Base-by-base conservation (phyloP, 2,329 filamentous ascomycete species). In the Fusarium praegraminearum region DNA sequence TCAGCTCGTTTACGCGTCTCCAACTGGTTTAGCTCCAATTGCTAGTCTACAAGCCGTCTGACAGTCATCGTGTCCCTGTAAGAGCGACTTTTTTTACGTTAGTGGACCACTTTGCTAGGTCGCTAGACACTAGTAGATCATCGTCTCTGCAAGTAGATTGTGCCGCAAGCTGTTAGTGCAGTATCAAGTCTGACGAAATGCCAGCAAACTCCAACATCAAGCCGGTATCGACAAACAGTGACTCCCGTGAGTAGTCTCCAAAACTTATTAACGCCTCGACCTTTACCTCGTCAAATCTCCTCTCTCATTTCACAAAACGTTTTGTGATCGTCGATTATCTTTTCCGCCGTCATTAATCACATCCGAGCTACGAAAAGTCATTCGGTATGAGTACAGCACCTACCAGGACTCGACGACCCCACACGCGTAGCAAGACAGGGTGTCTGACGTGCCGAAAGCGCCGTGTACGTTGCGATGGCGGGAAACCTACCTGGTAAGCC, bases 371-470 rank as follows among this genome's bases (percentile, higher is more conserved):
- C 3, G 16, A 32, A 10, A 32, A 4, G 1, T 7, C 15, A 1
- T 30, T 44, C 32, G n/a, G 20, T 7, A 67, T 67, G 62, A 57
- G 33, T n/a, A 36, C 47, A 13, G 8, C 16, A 18, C 1, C 41
- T 44, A 51, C 47, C 41, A 65, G 68, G 50, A 51, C 59, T 7
- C 71, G 71, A 1, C 70, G 62, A 40, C 62, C 62, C 43, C 71
- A 74, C 47, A 73, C 67, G 7, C 67, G 71, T 24, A 73, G 71
- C 33, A 64, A 60, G 33, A 57, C 46, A 5, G 71, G 71, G 28
- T 73, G 71, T 52, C 46, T 71, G 50, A 71, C 69, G 0, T 73
- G 71, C 35, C 67, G 72, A 24, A 69, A 64, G 13, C 71, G 71
- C 8, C 71, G 70, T 24, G 61, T 74, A 9, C 71, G 71, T 7